A percentile compares a stretch with the other conserved stretches of the same genome.
phyloP scores from a whole-genome alignment of 805 yeast species.

The Teunomyces gatunensis region DNA sequence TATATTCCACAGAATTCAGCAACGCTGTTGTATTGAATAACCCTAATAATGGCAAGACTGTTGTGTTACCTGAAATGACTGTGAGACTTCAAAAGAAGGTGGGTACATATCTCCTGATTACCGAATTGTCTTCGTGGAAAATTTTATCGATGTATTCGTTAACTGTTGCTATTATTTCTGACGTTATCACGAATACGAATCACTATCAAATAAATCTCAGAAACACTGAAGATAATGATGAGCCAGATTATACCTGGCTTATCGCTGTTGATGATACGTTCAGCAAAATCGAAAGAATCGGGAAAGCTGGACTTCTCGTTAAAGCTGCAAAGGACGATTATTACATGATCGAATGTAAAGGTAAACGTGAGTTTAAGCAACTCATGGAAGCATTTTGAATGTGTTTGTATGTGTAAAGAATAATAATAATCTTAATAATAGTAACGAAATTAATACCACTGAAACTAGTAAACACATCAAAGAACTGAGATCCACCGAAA shows the following conservation, averaged over 20 bases:
- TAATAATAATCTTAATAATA: not conserved
- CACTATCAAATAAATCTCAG: conserved; percentile 29
- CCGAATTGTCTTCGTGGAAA: conserved; percentile 42
- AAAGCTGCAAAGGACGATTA: conserved; percentile 27
- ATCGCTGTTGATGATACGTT: conserved; percentile 28
- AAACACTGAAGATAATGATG: conserved; percentile 13
- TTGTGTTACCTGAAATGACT: conserved; percentile 30
- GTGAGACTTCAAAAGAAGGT: conserved; percentile 38
- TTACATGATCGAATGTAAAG: conserved; percentile 45
- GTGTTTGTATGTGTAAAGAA: not conserved
- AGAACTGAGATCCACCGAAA: not conserved
- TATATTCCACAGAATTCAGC: conserved; percentile 19
- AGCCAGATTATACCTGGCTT: conserved; percentile 27
- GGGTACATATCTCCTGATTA: conserved; percentile 25
- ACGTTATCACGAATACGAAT: conserved; percentile 19
- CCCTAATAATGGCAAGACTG: conserved; percentile 21
- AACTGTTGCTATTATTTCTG: conserved; percentile 27
- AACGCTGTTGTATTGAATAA: conserved; percentile 19
- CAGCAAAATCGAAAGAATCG: conserved; percentile 34
- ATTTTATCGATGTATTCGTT: conserved; percentile 39
- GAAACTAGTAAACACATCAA: not conserved
- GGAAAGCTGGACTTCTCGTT: conserved; percentile 43
- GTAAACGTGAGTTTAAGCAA: conserved; percentile 37
- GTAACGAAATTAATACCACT: not conserved
- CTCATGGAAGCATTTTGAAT: conserved; percentile 21